Conservation (phyloP, 805 yeast genomes). For the Myxozyma kluyveri region DNA sequence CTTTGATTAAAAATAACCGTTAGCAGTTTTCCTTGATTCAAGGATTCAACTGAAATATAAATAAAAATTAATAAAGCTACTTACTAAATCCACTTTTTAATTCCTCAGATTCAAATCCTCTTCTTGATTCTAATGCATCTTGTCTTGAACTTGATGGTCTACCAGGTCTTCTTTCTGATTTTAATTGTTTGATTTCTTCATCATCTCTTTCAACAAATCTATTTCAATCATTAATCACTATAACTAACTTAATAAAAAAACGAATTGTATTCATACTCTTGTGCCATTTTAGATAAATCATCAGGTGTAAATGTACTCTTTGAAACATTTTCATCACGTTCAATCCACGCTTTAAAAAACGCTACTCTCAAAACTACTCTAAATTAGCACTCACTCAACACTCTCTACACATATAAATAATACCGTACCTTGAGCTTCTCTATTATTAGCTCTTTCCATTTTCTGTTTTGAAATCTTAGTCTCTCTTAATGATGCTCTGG, state of each 20-base stretch:
- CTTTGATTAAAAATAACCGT: neutral
- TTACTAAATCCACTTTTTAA: constrained; percentile 60
- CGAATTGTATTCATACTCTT: constrained; percentile 46
- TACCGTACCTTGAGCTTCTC: constrained; percentile 34
- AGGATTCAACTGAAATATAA: neutral
- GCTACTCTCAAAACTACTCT: constrained; percentile 49
- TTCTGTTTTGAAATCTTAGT: constrained; percentile 62
- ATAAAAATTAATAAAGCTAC: constrained; percentile 4
- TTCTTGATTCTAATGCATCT: constrained; percentile 58
- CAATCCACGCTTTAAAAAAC: constrained; percentile 60
- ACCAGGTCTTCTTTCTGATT: constrained; percentile 71
- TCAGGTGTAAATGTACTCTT: constrained; percentile 48
- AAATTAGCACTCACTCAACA: neutral
- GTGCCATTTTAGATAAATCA: constrained; percentile 61
- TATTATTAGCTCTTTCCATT: constrained; percentile 52
- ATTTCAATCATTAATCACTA: neutral
- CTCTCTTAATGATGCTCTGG: constrained; percentile 84
- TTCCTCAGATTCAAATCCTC: constrained; percentile 59
- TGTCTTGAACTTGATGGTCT: constrained; percentile 78
- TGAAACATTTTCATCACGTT: constrained; percentile 37
- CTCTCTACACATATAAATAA: neutral
- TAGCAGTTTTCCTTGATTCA: neutral
- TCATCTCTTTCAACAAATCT: constrained; percentile 61
- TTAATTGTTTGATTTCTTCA: constrained; percentile 66
- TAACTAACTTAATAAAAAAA: constrained; percentile 2